These are phyloP conservation scores for Rhododendron griersonianum DNA, from an alignment of 148 eudicot genomes.

Conservation along the genomic window DNA sequence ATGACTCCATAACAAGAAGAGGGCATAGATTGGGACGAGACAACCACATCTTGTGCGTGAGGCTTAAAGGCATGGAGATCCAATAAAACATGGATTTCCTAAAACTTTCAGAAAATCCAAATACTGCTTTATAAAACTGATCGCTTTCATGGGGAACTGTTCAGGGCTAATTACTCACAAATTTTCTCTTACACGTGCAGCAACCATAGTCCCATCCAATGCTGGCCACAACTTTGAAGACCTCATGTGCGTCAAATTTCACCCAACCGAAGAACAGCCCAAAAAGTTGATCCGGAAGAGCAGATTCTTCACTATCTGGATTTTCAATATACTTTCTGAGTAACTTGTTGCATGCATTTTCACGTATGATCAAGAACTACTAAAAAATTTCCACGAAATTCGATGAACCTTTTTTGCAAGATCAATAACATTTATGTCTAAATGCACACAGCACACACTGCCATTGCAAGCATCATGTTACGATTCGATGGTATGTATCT, in stretches of 20 bases:
- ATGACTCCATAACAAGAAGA: not conserved
- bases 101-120: not conserved
- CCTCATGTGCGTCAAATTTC: constrained; percentile 23
- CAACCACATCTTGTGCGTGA: not conserved
- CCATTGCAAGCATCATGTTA: not conserved
- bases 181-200: constrained; percentile 32
- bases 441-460: not conserved
- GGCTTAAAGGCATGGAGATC: not conserved
- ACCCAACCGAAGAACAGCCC: constrained; percentile 80
- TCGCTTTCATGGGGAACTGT: not conserved
- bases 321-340: constrained; percentile 5
- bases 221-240: constrained; percentile 43
- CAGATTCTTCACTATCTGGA: constrained; percentile 32
- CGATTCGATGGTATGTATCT: not conserved
- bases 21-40: not conserved
- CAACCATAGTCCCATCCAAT: constrained; percentile 35
- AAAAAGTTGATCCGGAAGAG: constrained; percentile 63
- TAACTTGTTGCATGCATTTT: not conserved
- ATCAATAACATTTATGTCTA: not conserved
- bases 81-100: not conserved
- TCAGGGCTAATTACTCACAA: constrained; percentile 33
- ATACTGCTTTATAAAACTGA: not conserved
- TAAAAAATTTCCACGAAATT: not conserved
- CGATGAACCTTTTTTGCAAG: not conserved
- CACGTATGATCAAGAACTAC: not conserved